Base-by-base conservation (phyloP, 2,329 filamentous ascomycete genomes). In the Cladophialophora yegresii region DNA sequence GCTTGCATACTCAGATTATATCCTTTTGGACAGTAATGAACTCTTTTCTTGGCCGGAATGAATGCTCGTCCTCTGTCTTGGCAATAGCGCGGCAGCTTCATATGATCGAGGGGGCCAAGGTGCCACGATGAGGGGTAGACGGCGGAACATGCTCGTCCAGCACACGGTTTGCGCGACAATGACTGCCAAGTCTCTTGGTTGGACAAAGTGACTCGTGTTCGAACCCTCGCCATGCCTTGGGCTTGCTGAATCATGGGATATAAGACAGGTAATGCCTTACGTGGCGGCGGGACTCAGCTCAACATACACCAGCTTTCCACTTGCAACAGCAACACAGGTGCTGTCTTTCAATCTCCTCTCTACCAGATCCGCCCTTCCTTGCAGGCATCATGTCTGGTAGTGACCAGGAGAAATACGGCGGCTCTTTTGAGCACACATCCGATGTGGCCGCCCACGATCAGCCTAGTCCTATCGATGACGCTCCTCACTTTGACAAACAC, bases 71-170 rank as follows among this genome's bases (percentile, higher is more conserved):
- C n/a, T 10, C 8, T 3, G 28, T 4, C 57, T 59, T 59, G 57
- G 57, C 57, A 7, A 10, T 28, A 40, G 22, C 47, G 57, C 30
- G 47, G 57, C 57, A n/a, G 32, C 51, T 8, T 43, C 30, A 43
- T n/a, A 16, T 40, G 4, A 53, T 51, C 47, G n/a, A 49, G 28
- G 30, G 10, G 57, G 57, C 57, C 57, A 59, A 59, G 57, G 10
- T 53, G 57, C 57, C 57, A 59, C 28, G 57, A 51, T 33, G 57
- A 59, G 57, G 57, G 57, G 57, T 53, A 58, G 45, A 33, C 26
- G 10, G 55, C 47, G 47, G 26, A 16, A 53, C 33, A 8, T 43
- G 47, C 43, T 50, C 23, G 20, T n/a, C n/a, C 16, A 30, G 5
- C 45, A 40, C 28, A 50, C 3, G 16, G 12, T 33, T 9, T 20